These are phyloP conservation scores for Suillus clintonianus DNA, from an alignment of 768 basidiomycete species.

Conservation along the genomic window DNA sequence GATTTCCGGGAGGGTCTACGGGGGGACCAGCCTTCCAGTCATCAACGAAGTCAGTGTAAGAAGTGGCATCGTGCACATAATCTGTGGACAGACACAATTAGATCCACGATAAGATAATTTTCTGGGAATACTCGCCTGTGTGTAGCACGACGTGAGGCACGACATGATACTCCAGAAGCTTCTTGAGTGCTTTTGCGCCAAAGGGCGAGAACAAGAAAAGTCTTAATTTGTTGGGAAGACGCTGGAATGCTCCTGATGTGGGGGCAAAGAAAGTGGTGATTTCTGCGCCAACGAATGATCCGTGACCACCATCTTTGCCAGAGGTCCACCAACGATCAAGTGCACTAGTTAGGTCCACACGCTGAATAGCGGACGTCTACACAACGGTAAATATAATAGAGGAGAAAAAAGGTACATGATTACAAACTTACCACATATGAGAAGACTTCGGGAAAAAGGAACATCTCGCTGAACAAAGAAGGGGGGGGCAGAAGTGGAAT, in stretches of 20 bases:
- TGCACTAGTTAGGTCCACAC: slow-evolving; percentile 44
- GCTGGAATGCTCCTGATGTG: slow-evolving; percentile 49
- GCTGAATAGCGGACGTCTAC: slow-evolving; percentile 60
- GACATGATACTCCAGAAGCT: slow-evolving; percentile 60
- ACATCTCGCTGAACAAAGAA: slow-evolving; percentile 49
- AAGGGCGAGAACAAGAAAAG: slow-evolving; percentile 63
- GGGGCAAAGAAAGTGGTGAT: slow-evolving; percentile 57
- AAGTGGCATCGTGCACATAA: slow-evolving; percentile 13
- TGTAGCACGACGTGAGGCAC: slow-evolving; percentile 51
- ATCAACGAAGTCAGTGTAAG: neutral
- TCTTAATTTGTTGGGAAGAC: slow-evolving; percentile 51
- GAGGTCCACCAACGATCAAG: slow-evolving; percentile 49
- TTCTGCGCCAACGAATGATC: slow-evolving; percentile 46
- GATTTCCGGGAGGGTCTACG: slow-evolving; percentile 18
- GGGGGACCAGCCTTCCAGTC: neutral
- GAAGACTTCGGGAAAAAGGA: slow-evolving; percentile 43
- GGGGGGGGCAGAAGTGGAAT: slow-evolving; percentile 59
- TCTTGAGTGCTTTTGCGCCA: slow-evolving; percentile 50
- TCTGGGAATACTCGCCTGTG: slow-evolving; percentile 39
- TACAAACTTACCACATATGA: slow-evolving; percentile 46
- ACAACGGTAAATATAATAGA: neutral
- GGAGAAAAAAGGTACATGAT: neutral
- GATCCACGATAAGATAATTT: neutral
- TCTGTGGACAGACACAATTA: slow-evolving; percentile 5
- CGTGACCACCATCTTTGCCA: slow-evolving; percentile 34